These are phyloP conservation scores for Tetraselmis chui DNA, from an alignment of 139 green algal genomes.

Conservation along the genomic window DNA sequence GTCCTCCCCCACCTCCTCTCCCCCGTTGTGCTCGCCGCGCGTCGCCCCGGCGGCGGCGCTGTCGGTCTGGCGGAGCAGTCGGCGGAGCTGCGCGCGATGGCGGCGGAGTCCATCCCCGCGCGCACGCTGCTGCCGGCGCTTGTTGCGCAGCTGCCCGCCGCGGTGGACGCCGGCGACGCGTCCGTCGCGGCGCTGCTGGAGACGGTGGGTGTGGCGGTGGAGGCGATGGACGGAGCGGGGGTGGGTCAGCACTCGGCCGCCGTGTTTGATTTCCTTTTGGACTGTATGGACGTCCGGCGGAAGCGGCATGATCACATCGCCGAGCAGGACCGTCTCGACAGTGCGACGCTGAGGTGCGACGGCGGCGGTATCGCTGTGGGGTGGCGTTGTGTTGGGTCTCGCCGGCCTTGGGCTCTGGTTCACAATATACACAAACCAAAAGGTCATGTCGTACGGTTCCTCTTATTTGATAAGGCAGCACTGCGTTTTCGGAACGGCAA, in stretches of 20 bases:
- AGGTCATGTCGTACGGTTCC: too few species aligned
- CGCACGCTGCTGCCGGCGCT: conserved; percentile 66
- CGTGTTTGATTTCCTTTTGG: conserved; percentile 67
- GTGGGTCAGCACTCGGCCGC: conserved; percentile 39
- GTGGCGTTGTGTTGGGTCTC: too few species aligned
- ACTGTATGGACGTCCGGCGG: conserved; percentile 63
- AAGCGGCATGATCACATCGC: conserved; percentile 19
- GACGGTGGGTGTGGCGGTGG: conserved; percentile 12
- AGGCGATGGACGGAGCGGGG: conserved; percentile 41
- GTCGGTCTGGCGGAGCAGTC: conserved; percentile 18
- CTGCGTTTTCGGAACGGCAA: too few species aligned
- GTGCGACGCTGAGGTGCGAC: neutral
- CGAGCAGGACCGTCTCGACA: neutral
- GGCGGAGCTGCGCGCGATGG: conserved; percentile 16
- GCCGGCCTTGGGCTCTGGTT: too few species aligned
- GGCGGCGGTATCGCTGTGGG: too few species aligned
- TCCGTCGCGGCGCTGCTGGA: conserved; percentile 32
- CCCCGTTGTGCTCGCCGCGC: conserved; percentile 18
- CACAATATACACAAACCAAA: too few species aligned
- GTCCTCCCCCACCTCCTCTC: conserved; percentile 56
- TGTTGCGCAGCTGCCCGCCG: conserved; percentile 30
- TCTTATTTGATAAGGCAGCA: too few species aligned
- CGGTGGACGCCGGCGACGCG: conserved; percentile 18
- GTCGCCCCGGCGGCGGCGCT: neutral
- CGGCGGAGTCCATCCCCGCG: conserved; percentile 40